Evolutionary conservation across 2,329 filamentous ascomycete genomes (phyloP).

Genomic region (Xylariaceae sp.): DNA sequence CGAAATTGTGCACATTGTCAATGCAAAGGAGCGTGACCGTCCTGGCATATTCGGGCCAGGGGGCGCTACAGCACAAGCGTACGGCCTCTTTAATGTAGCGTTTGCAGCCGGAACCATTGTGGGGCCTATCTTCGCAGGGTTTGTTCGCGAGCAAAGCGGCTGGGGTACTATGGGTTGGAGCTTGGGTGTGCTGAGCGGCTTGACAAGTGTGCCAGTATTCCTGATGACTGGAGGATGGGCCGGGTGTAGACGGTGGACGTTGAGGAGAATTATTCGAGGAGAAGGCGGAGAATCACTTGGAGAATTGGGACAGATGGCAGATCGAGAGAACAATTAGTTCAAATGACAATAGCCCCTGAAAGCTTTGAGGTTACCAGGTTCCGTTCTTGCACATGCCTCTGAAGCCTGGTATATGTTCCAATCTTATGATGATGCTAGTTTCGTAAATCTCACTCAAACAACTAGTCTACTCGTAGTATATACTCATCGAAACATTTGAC

Average conservation of each 20-base stretch:
- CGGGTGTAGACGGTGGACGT: no score
- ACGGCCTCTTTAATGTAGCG: background rate
- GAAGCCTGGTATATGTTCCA: no score
- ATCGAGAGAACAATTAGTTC: no score
- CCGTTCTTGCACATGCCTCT: no score
- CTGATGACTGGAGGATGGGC: background rate
- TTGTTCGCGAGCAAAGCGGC: background rate
- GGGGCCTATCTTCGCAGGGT: background rate
- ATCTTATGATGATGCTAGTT: no score
- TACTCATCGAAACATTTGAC: no score
- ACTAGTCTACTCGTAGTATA: no score
- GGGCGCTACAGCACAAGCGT: background rate
- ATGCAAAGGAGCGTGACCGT: background rate
- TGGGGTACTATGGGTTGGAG: background rate
- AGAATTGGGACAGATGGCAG: no score
- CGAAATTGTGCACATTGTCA: background rate
- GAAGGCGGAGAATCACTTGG: background rate
- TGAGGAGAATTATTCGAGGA: background rate
- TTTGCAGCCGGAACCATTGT: background rate
- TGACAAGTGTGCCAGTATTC: background rate
- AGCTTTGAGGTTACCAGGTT: no score
- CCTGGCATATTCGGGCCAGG: background rate
- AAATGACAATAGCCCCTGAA: no score
- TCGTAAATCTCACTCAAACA: no score
- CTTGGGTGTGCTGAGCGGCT: background rate